Evolutionary conservation across 1,139 yeast species (phyloP).

Genomic region (Kodamaea alishanica): DNA sequence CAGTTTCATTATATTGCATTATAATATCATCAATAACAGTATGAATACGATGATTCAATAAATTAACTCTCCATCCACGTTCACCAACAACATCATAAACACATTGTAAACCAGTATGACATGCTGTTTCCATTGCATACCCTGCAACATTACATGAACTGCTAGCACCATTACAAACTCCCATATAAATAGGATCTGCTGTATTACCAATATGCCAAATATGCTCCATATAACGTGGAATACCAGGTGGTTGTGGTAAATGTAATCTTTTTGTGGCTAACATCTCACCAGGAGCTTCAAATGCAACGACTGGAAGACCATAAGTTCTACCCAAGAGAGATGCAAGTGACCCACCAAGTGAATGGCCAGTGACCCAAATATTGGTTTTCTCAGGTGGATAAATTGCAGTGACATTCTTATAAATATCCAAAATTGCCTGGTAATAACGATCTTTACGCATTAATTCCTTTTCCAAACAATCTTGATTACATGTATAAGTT

Average conservation of each 20-base stretch:
- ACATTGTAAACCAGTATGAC: conserved; percentile 90
- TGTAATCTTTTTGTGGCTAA: conserved; percentile 81
- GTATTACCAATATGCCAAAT: conserved; percentile 96
- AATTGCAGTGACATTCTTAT: conserved; percentile 60
- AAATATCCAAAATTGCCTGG: conserved; percentile 74
- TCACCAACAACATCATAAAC: conserved; percentile 88
- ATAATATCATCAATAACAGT: conserved; percentile 86
- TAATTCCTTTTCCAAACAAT: conserved; percentile 77
- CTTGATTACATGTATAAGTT: conserved; percentile 85
- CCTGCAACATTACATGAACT: conserved; percentile 90
- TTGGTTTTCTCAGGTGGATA: conserved; percentile 63
- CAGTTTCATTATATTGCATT: conserved; percentile 68
- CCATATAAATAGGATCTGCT: conserved; percentile 96
- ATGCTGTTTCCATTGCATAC: conserved; percentile 94
- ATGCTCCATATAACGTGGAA: conserved; percentile 74
- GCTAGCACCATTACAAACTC: conserved; percentile 93
- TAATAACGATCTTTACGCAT: conserved; percentile 76
- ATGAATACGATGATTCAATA: conserved; percentile 86
- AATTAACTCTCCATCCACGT: conserved; percentile 85
- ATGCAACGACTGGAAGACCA: conserved; percentile 86
- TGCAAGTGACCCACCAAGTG: conserved; percentile 88
- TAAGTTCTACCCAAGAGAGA: conserved; percentile 81
- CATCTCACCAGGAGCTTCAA: conserved; percentile 91
- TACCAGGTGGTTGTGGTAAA: conserved; percentile 89
- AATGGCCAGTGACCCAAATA: conserved; percentile 94